Percentiles rank a stretch among this genome's conserved stretches.
Conservation (phyloP, 2,329 filamentous ascomycete species). For the Fusarium solani-melongenae region DNA sequence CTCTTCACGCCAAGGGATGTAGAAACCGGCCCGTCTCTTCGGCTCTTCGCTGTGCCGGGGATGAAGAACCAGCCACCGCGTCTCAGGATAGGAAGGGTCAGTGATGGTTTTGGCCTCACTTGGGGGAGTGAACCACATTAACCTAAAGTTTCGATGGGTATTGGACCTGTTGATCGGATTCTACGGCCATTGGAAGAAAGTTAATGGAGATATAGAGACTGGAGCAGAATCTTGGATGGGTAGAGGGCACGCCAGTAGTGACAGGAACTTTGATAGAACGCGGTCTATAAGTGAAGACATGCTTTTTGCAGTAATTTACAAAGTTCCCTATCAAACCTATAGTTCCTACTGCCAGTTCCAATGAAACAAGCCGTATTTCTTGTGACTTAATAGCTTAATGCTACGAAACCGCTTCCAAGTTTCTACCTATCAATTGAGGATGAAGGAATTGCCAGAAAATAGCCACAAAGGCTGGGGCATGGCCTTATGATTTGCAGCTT, state of each 20-base stretch:
- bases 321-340: not conserved
- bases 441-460: too few relatives aligned
- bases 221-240: not conserved
- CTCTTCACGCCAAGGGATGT: not conserved
- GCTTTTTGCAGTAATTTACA: not conserved
- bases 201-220: not conserved
- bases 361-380: too few relatives aligned
- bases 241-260: not conserved
- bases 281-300: not conserved
- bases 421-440: too few relatives aligned
- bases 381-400: too few relatives aligned
- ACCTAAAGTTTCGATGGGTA: not conserved
- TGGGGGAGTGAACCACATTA: not conserved
- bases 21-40: not conserved
- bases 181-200: not conserved
- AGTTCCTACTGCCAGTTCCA: not conserved
- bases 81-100: not conserved
- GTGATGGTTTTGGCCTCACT: not conserved
- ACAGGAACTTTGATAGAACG: not conserved
- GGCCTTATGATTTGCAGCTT: not conserved
- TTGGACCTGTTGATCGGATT: not conserved
- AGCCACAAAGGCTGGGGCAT: not conserved
- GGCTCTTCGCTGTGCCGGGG: not conserved
- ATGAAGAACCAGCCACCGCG: not conserved
- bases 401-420: too few relatives aligned